Evolutionary conservation across 345 rosid genomes (phyloP).

Genomic region (Barbarea vulgaris): DNA sequence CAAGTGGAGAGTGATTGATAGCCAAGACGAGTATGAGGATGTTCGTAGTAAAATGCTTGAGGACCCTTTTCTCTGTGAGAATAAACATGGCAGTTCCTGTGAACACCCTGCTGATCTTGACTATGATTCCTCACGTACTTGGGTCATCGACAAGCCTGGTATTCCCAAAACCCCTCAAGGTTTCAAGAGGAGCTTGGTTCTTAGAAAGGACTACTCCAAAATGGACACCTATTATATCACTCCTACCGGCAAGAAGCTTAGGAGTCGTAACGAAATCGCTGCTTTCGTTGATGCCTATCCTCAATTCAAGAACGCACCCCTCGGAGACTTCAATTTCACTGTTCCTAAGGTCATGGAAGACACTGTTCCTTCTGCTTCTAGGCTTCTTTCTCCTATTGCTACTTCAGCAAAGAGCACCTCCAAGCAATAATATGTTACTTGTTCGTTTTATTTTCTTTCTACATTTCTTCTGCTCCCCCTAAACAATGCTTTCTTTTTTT

Average conservation of each 20-base stretch:
- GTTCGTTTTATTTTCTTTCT: not conserved
- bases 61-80: conserved; percentile 57
- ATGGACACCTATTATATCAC: conserved; percentile 86
- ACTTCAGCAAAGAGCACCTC: not conserved
- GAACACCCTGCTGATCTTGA: conserved; percentile 68
- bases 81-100: conserved; percentile 59
- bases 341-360: conserved; percentile 86
- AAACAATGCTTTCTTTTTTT: not conserved
- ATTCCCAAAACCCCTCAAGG: conserved; percentile 83
- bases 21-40: conserved; percentile 71
- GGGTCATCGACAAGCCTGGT: conserved; percentile 90
- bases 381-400: not conserved
- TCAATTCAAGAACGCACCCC: conserved; percentile 45
- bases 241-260: conserved; percentile 71
- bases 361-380: conserved; percentile 59
- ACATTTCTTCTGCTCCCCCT: not conserved
- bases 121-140: conserved; percentile 61
- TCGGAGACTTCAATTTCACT: conserved; percentile 58
- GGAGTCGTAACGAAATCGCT: conserved; percentile 64
- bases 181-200: conserved; percentile 72
- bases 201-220: conserved; percentile 76
- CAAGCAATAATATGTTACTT: not conserved
- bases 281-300: conserved; percentile 58
- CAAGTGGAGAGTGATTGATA: conserved; percentile 74
- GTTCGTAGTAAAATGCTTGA: conserved; percentile 60